Conservation (phyloP, 805 yeast species). For the Ogataea methanolica region DNA sequence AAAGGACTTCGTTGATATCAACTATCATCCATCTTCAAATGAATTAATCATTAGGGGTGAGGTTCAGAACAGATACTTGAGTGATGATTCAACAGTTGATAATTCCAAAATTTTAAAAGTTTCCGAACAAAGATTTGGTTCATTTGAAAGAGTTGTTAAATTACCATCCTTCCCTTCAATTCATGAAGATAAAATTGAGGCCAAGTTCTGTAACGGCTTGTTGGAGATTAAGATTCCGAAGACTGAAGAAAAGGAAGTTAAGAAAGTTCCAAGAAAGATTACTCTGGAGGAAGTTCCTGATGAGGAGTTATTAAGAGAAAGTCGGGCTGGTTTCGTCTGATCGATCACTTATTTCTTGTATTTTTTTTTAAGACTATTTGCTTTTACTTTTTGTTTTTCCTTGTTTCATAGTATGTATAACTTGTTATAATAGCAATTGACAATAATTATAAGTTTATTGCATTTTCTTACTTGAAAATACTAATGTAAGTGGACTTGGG, state of each 20-base stretch:
- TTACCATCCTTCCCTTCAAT: slow-evolving; percentile 51
- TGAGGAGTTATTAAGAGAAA: slow-evolving; percentile 27
- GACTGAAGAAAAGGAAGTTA: slow-evolving; percentile 13
- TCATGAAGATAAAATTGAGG: slow-evolving; percentile 49
- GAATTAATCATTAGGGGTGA: slow-evolving; percentile 51
- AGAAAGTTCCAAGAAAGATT: slow-evolving; percentile 20
- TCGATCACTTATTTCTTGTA: neutral
- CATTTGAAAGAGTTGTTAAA: slow-evolving; percentile 52
- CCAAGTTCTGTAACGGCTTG: slow-evolving; percentile 50
- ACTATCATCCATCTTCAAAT: slow-evolving; percentile 54
- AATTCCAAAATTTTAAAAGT: slow-evolving; percentile 34
- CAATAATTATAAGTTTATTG: too few species aligned
- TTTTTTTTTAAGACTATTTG: neutral
- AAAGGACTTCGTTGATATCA: slow-evolving; percentile 47
- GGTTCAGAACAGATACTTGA: slow-evolving; percentile 34
- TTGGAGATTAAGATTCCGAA: slow-evolving; percentile 51
- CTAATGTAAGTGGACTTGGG: too few species aligned
- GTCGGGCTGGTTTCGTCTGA: slow-evolving; percentile 7
- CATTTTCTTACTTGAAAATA: too few species aligned
- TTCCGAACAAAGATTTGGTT: slow-evolving; percentile 52
- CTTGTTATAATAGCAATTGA: too few species aligned
- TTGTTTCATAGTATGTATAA: neutral
- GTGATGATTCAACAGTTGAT: slow-evolving; percentile 30
- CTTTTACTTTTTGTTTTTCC: neutral
- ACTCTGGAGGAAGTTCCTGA: slow-evolving; percentile 27